phyloP scores from a whole-genome alignment of 140 eudicot species.

The Senecio squalidus region DNA sequence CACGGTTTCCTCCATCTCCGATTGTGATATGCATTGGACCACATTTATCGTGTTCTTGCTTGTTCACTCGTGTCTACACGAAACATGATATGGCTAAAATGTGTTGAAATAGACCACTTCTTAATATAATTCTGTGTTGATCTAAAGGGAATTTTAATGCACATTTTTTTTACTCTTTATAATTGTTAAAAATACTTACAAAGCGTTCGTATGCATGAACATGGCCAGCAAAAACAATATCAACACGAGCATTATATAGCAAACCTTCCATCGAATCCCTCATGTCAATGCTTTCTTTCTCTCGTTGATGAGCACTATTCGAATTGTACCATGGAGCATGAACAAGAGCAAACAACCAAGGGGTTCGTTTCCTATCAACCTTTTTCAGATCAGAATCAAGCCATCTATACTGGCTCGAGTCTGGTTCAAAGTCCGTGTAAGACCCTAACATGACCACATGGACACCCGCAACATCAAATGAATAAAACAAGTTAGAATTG shows the following conservation, averaged over 20 bases:
- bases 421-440: conserved; percentile 54
- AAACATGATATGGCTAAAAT: background rate
- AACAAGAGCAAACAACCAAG: conserved; percentile 58
- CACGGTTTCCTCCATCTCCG: conserved; percentile 93
- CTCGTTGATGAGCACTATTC: conserved; percentile 77
- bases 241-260: conserved; percentile 59
- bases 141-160: no score
- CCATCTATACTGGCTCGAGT: conserved; percentile 66
- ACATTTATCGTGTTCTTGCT: conserved; percentile 50
- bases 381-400: conserved; percentile 50
- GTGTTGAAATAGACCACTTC: no score
- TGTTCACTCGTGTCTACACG: conserved; percentile 53
- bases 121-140: background rate
- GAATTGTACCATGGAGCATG: conserved; percentile 94
- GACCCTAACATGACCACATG: conserved; percentile 87
- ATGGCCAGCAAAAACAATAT: conserved; percentile 72
- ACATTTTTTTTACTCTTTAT: background rate
- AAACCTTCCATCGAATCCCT: conserved; percentile 57
- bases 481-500: conserved; percentile 58
- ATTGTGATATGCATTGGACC: conserved; percentile 71
- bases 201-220: conserved; percentile 94
- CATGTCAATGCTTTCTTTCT: conserved; percentile 52
- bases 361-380: conserved; percentile 58
- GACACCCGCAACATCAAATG: conserved; percentile 67
- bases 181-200: conserved; percentile 36